Percentiles rank a stretch among this genome's conserved stretches.
These are phyloP conservation scores for Thuidium tamariscinum DNA, from an alignment of 225 moss, liverwort and hornwort species.

Conservation along the genomic window DNA sequence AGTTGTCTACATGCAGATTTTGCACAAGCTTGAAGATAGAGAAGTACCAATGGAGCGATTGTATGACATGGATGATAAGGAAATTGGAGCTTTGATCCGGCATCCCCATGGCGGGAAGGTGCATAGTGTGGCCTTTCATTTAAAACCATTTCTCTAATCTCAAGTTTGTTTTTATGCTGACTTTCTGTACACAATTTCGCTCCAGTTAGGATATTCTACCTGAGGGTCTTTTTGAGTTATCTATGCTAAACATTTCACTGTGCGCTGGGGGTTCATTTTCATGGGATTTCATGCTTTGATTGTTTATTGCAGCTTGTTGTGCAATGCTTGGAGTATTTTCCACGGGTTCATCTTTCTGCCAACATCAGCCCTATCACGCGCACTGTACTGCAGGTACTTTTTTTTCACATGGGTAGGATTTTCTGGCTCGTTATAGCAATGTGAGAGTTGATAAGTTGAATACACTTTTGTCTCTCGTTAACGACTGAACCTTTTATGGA, in stretches of 20 bases:
- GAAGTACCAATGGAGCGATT: constrained; percentile 70
- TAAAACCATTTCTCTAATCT: background rate
- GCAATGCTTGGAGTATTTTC: constrained; percentile 80
- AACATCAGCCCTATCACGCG: constrained; percentile 98
- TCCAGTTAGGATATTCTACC: background rate
- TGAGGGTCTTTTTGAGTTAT: background rate
- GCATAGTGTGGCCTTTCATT: background rate
- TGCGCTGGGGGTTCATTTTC: background rate
- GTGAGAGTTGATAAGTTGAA: background rate
- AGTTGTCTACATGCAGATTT: constrained; percentile 35
- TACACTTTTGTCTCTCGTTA: background rate
- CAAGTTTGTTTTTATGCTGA: background rate
- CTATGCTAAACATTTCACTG: background rate
- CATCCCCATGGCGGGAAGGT: constrained; percentile 96
- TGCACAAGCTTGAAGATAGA: constrained; percentile 83
- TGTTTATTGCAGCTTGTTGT: constrained; percentile 61
- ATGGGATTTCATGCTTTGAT: background rate
- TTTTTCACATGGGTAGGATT: background rate
- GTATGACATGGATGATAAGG: constrained; percentile 93
- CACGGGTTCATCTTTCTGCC: constrained; percentile 66
- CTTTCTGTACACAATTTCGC: background rate
- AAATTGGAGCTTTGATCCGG: constrained; percentile 80
- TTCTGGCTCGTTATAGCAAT: background rate
- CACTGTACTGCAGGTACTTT: constrained; percentile 74
- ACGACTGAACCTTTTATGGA: background rate